A percentile compares a stretch with the other conserved stretches of the same genome.
Evolutionary conservation across 768 basidiomycete genomes (phyloP).

Genomic region (Pleurotus ostreatus): DNA sequence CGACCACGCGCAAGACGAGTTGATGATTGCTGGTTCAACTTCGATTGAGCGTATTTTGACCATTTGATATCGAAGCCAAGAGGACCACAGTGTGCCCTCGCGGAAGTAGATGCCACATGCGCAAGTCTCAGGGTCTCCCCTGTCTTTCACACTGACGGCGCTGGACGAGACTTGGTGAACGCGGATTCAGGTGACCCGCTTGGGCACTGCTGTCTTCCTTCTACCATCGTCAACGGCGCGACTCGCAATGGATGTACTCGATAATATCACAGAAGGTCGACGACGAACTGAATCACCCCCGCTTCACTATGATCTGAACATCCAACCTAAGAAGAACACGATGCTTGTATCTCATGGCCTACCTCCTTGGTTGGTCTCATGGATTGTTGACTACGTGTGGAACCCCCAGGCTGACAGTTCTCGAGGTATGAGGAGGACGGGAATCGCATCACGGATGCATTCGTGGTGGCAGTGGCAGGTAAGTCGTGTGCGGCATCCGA

Average conservation of each 20-base stretch:
- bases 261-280: not conserved
- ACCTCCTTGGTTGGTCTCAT: conserved; percentile 64
- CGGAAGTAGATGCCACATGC: not conserved
- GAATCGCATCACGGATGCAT: conserved; percentile 63
- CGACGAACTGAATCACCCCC: not conserved
- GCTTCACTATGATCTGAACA: conserved; percentile 6
- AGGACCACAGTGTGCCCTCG: not conserved
- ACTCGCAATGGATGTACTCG: not conserved
- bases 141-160: not conserved
- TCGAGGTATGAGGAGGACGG: conserved; percentile 79
- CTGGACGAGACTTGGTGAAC: not conserved
- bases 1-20: conserved; percentile 81
- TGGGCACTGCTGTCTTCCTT: not conserved
- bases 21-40: conserved; percentile 65
- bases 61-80: conserved; percentile 32
- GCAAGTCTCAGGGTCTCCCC: not conserved
- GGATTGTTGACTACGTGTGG: not conserved
- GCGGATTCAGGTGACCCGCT: not conserved
- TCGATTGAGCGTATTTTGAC: conserved; percentile 52
- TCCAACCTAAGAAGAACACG: conserved; percentile 64
- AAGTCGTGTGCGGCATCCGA: conserved; percentile 14
- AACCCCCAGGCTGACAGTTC: conserved; percentile 4
- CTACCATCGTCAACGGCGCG: not conserved
- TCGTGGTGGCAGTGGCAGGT: conserved; percentile 85
- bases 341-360: conserved; percentile 81